Conservation (phyloP, 2,329 filamentous ascomycete genomes). For the Fusarium tuaranense region DNA sequence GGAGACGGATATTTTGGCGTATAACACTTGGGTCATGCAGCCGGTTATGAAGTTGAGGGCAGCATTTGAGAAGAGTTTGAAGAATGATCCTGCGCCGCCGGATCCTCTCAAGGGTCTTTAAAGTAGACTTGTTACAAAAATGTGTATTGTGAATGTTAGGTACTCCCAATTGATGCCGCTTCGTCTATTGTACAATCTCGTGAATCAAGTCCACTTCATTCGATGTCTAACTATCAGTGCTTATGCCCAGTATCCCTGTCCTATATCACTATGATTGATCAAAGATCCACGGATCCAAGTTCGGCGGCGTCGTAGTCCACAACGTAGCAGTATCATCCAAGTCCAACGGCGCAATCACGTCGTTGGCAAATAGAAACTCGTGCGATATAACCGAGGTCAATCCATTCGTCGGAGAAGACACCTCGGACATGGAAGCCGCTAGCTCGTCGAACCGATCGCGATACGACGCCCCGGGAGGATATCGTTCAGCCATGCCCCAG, state of each 20-base stretch:
- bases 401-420: not conserved
- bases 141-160: not conserved
- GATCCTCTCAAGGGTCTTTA: slow-evolving; percentile 46
- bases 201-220: not conserved
- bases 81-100: slow-evolving; percentile 46
- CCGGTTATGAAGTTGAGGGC: slow-evolving; percentile 44
- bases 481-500: slow-evolving; percentile 47
- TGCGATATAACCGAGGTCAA: not conserved
- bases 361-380: not conserved
- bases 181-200: not conserved
- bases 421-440: slow-evolving; percentile 13
- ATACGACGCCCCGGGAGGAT: slow-evolving; percentile 39
- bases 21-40: slow-evolving; percentile 50
- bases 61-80: slow-evolving; percentile 45
- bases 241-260: not conserved
- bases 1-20: slow-evolving; percentile 47
- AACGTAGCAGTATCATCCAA: not conserved
- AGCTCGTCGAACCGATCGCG: slow-evolving; percentile 43
- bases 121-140: not conserved
- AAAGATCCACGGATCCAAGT: slow-evolving; percentile 18
- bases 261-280: not conserved
- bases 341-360: slow-evolving; percentile 3
- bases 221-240: not conserved
- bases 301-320: slow-evolving; percentile 6
- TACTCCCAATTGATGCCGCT: not conserved